Percentiles rank a stretch among this genome's conserved stretches.
Conservation (phyloP, 225 moss, liverwort and hornwort genomes). For the Pleurozium schreberi region DNA sequence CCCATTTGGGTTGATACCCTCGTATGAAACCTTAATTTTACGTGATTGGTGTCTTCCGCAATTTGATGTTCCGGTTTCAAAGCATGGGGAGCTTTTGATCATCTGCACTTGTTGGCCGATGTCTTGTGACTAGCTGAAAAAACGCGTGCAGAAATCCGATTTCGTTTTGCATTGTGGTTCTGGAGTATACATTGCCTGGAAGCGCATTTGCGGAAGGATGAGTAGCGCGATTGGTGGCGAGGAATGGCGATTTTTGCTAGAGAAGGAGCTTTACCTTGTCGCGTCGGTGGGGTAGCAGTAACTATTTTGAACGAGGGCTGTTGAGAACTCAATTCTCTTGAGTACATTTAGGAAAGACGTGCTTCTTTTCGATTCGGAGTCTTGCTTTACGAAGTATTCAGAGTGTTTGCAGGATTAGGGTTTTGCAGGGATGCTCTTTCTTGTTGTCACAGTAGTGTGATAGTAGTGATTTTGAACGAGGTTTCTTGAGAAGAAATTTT, state of each 20-base stretch:
- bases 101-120: neutral
- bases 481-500: neutral
- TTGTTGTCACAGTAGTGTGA: neutral
- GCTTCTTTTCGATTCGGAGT: neutral
- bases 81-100: neutral
- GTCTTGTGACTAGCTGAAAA: neutral
- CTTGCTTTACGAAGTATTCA: neutral
- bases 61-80: neutral
- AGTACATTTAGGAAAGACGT: neutral
- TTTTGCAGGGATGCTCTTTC: neutral
- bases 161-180: neutral
- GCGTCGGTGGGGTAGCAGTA: neutral
- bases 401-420: slow-evolving; percentile 1
- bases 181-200: neutral
- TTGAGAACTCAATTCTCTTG: neutral
- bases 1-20: neutral
- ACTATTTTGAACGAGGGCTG: neutral
- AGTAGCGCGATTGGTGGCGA: slow-evolving; percentile 16
- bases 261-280: neutral
- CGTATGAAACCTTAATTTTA: neutral
- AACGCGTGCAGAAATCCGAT: neutral
- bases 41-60: neutral
- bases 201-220: neutral
- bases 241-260: neutral
- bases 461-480: neutral